These are phyloP conservation scores for Stephanodiscus triporus DNA, from an alignment of 108 stramenopile species.

Conservation along the genomic window DNA sequence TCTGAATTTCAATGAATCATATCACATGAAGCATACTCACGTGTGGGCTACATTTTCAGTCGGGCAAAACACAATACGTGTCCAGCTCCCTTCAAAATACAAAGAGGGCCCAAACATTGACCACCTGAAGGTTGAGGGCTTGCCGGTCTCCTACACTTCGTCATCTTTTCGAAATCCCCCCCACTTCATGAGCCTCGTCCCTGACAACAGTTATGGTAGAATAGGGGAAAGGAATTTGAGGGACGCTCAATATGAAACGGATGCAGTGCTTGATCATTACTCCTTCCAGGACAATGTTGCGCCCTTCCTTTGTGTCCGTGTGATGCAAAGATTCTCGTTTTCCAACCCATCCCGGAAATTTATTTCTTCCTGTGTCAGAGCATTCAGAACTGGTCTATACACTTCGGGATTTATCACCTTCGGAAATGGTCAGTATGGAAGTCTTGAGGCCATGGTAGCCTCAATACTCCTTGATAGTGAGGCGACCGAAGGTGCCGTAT, in stretches of 20 bases:
- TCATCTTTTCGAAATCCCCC: slow-evolving; percentile 67
- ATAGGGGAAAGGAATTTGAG: slow-evolving; percentile 45
- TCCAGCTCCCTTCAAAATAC: slow-evolving; percentile 18
- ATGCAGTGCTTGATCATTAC: slow-evolving; percentile 71
- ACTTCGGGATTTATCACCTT: slow-evolving; percentile 34
- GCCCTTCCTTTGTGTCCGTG: slow-evolving; percentile 60
- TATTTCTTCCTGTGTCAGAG: slow-evolving; percentile 48
- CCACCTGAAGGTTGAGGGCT: slow-evolving; percentile 42
- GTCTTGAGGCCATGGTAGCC: slow-evolving; percentile 60
- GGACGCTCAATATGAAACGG: slow-evolving; percentile 73
- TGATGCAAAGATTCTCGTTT: slow-evolving; percentile 65
- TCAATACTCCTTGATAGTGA: slow-evolving; percentile 66
- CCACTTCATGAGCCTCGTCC: slow-evolving; percentile 52
- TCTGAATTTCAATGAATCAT: not conserved
- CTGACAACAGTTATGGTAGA: slow-evolving; percentile 29
- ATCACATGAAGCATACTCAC: not conserved
- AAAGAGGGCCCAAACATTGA: slow-evolving; percentile 38
- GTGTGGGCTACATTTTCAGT: not conserved
- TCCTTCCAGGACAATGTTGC: slow-evolving; percentile 65
- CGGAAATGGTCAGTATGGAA: slow-evolving; percentile 60
- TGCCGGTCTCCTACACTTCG: slow-evolving; percentile 10
- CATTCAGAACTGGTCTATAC: slow-evolving; percentile 65
- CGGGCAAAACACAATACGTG: slow-evolving; percentile 30
- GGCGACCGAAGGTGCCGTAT: slow-evolving; percentile 43
- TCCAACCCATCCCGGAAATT: slow-evolving; percentile 70